Conservation (phyloP, 2,329 filamentous ascomycete species). For the Ampelomyces quisqualis region DNA sequence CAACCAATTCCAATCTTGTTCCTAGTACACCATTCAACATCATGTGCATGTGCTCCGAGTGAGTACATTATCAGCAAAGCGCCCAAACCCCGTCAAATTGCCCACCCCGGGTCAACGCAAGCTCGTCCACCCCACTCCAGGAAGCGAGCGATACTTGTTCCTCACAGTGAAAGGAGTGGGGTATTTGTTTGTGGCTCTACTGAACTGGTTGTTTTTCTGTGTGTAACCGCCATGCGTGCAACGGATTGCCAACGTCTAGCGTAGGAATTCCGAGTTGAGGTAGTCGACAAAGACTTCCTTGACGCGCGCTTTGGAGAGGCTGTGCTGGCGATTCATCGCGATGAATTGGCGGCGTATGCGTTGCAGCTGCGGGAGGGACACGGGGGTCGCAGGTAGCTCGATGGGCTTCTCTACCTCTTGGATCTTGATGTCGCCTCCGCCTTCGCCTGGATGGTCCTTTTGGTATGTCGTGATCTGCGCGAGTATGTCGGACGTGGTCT, state of each 20-base stretch:
- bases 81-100: no score
- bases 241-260: slow-evolving; percentile 21
- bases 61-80: no score
- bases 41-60: no score
- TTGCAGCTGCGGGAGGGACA: slow-evolving; percentile 75
- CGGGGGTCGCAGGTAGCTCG: slow-evolving; percentile 64
- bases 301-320: slow-evolving; percentile 43
- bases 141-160: neutral
- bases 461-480: slow-evolving; percentile 68
- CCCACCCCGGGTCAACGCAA: no score
- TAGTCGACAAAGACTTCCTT: slow-evolving; percentile 45
- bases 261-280: slow-evolving; percentile 41
- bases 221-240: slow-evolving; percentile 5
- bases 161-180: neutral
- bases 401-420: slow-evolving; percentile 58
- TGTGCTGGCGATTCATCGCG: slow-evolving; percentile 68
- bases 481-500: slow-evolving; percentile 74
- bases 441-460: slow-evolving; percentile 63
- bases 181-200: slow-evolving; percentile 1
- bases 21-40: no score
- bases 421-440: slow-evolving; percentile 59
- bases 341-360: slow-evolving; percentile 76
- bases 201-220: slow-evolving; percentile 1
- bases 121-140: no score
- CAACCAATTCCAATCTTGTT: no score